Percentiles rank a stretch among this genome's conserved stretches.
Conservation (phyloP, 164 flowering plant genomes). For the Vitis vinifera region ASM3070453v1 NC_081808.1:5019001-5019500, state of each 20-base stretch:
- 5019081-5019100: background rate
- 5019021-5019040: slow-evolving; percentile 35
- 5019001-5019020: slow-evolving; percentile 36
- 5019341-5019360: background rate
- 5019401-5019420: too few species aligned
- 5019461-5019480: background rate
- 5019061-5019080: background rate
- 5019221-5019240: background rate
- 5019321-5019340: slow-evolving; percentile 4
- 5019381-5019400: too few species aligned
- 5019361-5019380: background rate
- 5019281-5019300: slow-evolving; percentile 37
- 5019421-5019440: too few species aligned
- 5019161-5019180: too few species aligned
- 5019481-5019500: slow-evolving; percentile 40
- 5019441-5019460: too few species aligned
- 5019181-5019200: too few species aligned
- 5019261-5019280: slow-evolving; percentile 29
- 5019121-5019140: too few species aligned
- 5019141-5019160: background rate
- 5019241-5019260: background rate
- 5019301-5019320: slow-evolving; percentile 31
- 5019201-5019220: too few species aligned
- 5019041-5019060: background rate
- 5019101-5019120: background rate